phyloP scores from a whole-genome alignment of 2,329 filamentous ascomycete genomes.

The Fusarium austroafricanum region DNA sequence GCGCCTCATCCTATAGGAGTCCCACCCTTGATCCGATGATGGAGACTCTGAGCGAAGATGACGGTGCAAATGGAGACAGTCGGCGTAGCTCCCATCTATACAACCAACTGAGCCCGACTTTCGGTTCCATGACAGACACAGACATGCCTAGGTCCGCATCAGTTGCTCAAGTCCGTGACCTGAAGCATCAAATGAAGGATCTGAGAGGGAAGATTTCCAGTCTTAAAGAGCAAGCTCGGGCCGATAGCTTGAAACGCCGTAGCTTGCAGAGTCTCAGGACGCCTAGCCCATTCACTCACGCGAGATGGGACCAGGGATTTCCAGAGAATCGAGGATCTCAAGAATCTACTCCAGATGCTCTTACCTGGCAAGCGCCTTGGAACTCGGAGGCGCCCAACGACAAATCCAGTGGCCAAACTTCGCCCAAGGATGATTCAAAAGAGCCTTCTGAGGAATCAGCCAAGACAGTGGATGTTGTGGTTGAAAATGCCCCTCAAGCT shows the following conservation, averaged over 20 bases:
- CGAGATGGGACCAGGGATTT: conserved; percentile 55
- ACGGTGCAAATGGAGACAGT: conserved; percentile 47
- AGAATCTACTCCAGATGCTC: conserved; percentile 36
- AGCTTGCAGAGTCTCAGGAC: conserved; percentile 81
- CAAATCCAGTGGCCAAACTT: conserved; percentile 15
- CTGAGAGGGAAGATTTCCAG: conserved; percentile 87
- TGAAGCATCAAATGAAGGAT: conserved; percentile 87
- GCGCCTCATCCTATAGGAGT: conserved; percentile 51
- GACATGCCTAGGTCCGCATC: conserved; percentile 75
- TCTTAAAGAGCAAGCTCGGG: conserved; percentile 80
- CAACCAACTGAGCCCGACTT: conserved; percentile 59
- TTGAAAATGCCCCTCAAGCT: conserved; percentile 9
- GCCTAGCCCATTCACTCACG: conserved; percentile 82
- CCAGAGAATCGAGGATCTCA: conserved; percentile 42
- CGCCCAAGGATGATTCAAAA: conserved; percentile 6
- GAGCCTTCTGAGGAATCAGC: conserved; percentile 17
- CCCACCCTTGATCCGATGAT: conserved; percentile 59
- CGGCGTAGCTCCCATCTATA: conserved; percentile 39
- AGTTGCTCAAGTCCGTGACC: conserved; percentile 75
- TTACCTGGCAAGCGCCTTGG: conserved; percentile 31
- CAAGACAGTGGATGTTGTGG: conserved; percentile 13
- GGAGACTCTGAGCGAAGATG: conserved; percentile 67
- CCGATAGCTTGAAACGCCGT: conserved; percentile 80
- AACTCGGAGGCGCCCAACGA: conserved; percentile 21
- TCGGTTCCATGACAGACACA: conserved; percentile 56